Percentiles rank a stretch among this genome's conserved stretches.
Evolutionary conservation across 257 asterid species (phyloP).

Genomic region (Misopates orontium): DNA sequence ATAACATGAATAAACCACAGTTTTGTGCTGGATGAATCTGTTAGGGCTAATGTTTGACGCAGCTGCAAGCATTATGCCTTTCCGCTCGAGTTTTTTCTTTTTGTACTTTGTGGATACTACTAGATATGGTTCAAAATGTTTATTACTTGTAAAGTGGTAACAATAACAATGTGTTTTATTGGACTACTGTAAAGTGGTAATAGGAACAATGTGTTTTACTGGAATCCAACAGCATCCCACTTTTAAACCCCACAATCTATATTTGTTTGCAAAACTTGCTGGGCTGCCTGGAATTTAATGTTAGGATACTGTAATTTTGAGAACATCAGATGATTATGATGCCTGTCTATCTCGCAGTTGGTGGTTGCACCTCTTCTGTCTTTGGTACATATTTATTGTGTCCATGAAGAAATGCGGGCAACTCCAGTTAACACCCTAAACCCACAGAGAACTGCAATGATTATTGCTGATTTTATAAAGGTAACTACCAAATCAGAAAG

Average conservation of each 20-base stretch:
- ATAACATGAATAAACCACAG: background rate
- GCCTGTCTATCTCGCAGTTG: conserved; percentile 53
- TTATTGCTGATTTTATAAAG: conserved; percentile 81
- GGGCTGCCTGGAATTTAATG: too few species aligned
- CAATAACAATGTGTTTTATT: background rate
- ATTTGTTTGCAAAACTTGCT: too few species aligned
- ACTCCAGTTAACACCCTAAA: conserved; percentile 93
- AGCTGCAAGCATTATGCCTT: background rate
- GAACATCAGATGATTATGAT: conserved; percentile 3
- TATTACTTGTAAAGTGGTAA: background rate
- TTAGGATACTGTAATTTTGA: too few species aligned
- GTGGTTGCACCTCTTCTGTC: conserved; percentile 82
- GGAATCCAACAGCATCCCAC: background rate
- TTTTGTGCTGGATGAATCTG: background rate
- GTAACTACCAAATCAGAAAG: conserved; percentile 36
- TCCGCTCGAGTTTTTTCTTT: background rate
- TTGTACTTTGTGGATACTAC: background rate
- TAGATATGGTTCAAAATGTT: background rate
- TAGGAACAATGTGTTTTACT: background rate
- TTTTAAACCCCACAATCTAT: background rate
- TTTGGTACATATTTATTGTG: conserved; percentile 68
- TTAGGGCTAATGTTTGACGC: background rate
- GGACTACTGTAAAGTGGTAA: background rate
- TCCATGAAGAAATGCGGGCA: conserved; percentile 90
- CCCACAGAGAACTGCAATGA: conserved; percentile 93